These are phyloP conservation scores for Sphaerobolus stellatus DNA, from an alignment of 1,284 basidiomycete genomes.

Conservation along the genomic window DNA sequence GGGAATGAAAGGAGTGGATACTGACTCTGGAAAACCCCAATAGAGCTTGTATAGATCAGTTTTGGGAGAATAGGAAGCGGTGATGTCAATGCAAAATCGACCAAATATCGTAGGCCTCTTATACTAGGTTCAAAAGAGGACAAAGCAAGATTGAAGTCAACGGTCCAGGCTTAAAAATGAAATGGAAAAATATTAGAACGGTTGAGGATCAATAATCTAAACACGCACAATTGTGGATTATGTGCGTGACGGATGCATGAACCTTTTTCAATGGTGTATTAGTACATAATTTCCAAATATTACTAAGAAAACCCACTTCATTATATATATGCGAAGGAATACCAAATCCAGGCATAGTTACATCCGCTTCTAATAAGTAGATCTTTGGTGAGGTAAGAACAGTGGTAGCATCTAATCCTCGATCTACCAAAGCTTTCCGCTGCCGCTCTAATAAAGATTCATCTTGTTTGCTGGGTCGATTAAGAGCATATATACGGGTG, in stretches of 20 bases:
- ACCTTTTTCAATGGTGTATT: constrained; percentile 16
- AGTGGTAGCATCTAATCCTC: constrained; percentile 19
- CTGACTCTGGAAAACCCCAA: background rate
- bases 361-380: constrained; percentile 26
- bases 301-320: constrained; percentile 6
- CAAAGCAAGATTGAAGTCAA: constrained; percentile 42
- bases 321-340: constrained; percentile 21
- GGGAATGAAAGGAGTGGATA: no score
- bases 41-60: constrained; percentile 20
- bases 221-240: constrained; percentile 37
- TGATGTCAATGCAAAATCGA: constrained; percentile 40
- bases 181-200: constrained; percentile 5
- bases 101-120: constrained; percentile 37
- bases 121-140: constrained; percentile 37
- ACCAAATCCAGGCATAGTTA: constrained; percentile 20
- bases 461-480: constrained; percentile 22
- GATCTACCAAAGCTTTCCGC: constrained; percentile 16
- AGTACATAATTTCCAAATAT: no score
- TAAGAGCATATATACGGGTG: constrained; percentile 24
- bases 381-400: constrained; percentile 19
- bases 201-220: background rate
- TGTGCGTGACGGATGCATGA: constrained; percentile 21
- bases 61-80: constrained; percentile 17
- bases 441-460: constrained; percentile 11
- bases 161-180: constrained; percentile 36